A percentile compares a stretch with the other conserved stretches of the same genome.
These are phyloP conservation scores for Candida neerlandica DNA, from an alignment of 1,139 yeast genomes.

Conservation along the genomic window DNA sequence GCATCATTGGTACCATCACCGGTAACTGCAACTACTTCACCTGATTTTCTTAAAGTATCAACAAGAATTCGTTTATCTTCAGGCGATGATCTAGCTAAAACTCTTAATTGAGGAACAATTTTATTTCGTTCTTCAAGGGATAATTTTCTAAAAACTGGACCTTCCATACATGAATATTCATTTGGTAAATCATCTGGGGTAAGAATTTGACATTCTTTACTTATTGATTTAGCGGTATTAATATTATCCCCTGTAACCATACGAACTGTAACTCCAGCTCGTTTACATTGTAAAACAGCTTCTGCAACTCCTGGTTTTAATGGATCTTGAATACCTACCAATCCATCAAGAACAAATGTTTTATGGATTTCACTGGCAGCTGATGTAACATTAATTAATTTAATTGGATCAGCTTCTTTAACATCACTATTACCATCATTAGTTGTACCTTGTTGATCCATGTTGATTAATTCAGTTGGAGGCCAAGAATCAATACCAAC, in stretches of 20 bases:
- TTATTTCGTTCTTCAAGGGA: constrained; percentile 55
- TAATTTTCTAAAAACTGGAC: constrained; percentile 81
- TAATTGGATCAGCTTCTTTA: constrained; percentile 49
- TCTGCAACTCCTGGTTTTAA: constrained; percentile 86
- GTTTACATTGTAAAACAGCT: constrained; percentile 82
- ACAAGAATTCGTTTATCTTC: constrained; percentile 91
- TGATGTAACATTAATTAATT: constrained; percentile 35
- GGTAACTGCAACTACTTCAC: constrained; percentile 96
- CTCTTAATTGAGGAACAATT: constrained; percentile 73
- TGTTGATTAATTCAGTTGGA: constrained; percentile 48
- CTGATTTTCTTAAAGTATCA: constrained; percentile 73
- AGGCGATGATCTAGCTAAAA: constrained; percentile 92
- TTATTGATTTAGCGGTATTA: constrained; percentile 87
- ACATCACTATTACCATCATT: constrained; percentile 23
- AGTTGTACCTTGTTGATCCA: no score
- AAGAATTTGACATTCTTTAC: constrained; percentile 81
- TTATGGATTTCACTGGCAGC: constrained; percentile 31
- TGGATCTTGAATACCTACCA: constrained; percentile 95
- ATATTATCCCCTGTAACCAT: constrained; percentile 98
- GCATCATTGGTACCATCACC: constrained; percentile 99
- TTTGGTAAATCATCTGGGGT: constrained; percentile 53
- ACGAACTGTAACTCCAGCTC: constrained; percentile 91
- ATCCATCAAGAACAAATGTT: constrained; percentile 56
- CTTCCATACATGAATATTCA: constrained; percentile 80
- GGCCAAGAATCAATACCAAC: constrained; percentile 60